Base-by-base conservation (phyloP, 148 eudicot species). In the Cornus controversa region DNA sequence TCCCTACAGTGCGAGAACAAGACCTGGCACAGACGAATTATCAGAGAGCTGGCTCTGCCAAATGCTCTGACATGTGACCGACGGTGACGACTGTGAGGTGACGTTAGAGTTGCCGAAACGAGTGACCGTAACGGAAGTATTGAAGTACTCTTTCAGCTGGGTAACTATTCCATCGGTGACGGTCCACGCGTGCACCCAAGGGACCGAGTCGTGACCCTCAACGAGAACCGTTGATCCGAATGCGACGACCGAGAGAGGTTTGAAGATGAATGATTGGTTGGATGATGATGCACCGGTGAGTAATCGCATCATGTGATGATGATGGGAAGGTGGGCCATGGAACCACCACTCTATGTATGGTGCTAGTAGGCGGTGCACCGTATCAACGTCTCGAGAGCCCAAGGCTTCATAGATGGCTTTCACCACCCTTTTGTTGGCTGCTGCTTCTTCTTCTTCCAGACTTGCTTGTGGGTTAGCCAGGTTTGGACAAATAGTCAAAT, bases 261-360 rank as follows among this genome's bases (percentile, higher is more conserved):
- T 26, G 16, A 64, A 25, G 8, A 7, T 26, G 29, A 64, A 64
- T 25, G 67, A 64, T 26, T 7, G 1, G 13, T 64, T 10, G 16
- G 67, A 15, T 13, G 67, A 23, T 26, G 67, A 14, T 2, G 67
- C 4, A 13, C 67, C 67, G 31, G 67, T 25, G 31, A 64, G 67
- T 24, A 24, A 2, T 24, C 67, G 29, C 67, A 64, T 64, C 28
- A 64, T 40, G 45, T 40, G 10, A 15, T 64, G 67, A 1, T 26
- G 67, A 24, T 64, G 31, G 67, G 8, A 64, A 3, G 31, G 13
- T 24, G 67, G 67, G 29, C 67, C 67, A 26, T 64, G 67, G 67
- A 64, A 64, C 67, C 67, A 64, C 67, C 67, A 64, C 29, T 64
- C 67, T 8, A 64, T 23, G 31, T 64, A 13, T 24, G 67, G 67